Percentiles rank a stretch among this genome's conserved stretches.
Conservation (phyloP, 31 red algal genomes). For the Asparagopsis taxiformis region DNA sequence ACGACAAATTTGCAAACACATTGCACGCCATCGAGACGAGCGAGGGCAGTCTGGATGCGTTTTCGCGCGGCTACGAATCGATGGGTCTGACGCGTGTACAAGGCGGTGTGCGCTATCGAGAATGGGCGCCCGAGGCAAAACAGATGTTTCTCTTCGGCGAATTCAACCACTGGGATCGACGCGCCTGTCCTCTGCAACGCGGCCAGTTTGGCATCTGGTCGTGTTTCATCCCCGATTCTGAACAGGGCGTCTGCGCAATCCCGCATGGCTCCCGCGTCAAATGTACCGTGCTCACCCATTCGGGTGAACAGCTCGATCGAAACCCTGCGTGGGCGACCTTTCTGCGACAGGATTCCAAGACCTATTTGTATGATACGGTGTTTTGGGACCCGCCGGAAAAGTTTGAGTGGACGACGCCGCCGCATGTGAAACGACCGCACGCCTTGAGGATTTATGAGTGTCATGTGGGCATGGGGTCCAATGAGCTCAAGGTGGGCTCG, state of each 20-base stretch:
- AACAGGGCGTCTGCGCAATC: slow-evolving; percentile 74
- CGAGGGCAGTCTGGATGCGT: slow-evolving; percentile 78
- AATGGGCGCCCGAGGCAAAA: slow-evolving; percentile 91
- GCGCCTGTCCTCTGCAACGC: slow-evolving; percentile 48
- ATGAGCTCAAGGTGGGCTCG: slow-evolving; percentile 81
- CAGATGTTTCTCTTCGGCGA: slow-evolving; percentile 94
- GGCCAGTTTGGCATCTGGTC: slow-evolving; percentile 90
- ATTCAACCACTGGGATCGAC: slow-evolving; percentile 94
- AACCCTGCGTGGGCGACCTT: slow-evolving; percentile 91
- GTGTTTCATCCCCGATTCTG: slow-evolving; percentile 66
- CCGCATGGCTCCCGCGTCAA: slow-evolving; percentile 85
- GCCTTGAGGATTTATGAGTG: slow-evolving; percentile 94
- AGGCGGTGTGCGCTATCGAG: slow-evolving; percentile 69
- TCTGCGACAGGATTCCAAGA: slow-evolving; percentile 81
- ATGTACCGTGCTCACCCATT: slow-evolving; percentile 63
- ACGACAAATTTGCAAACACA: slow-evolving; percentile 53
- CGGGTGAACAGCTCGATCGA: slow-evolving; percentile 73
- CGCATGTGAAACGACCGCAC: slow-evolving; percentile 49
- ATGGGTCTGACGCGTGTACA: slow-evolving; percentile 73
- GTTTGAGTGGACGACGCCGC: slow-evolving; percentile 73
- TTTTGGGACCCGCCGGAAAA: slow-evolving; percentile 90
- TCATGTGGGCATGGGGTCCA: slow-evolving; percentile 90
- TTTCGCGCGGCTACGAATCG: slow-evolving; percentile 66
- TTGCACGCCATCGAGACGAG: slow-evolving; percentile 56
- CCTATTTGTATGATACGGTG: slow-evolving; percentile 81